A percentile compares a stretch with the other conserved stretches of the same genome.
These are phyloP conservation scores for Colletotrichum kahawae DNA, from an alignment of 2,329 filamentous ascomycete genomes.

Conservation along the genomic window DNA sequence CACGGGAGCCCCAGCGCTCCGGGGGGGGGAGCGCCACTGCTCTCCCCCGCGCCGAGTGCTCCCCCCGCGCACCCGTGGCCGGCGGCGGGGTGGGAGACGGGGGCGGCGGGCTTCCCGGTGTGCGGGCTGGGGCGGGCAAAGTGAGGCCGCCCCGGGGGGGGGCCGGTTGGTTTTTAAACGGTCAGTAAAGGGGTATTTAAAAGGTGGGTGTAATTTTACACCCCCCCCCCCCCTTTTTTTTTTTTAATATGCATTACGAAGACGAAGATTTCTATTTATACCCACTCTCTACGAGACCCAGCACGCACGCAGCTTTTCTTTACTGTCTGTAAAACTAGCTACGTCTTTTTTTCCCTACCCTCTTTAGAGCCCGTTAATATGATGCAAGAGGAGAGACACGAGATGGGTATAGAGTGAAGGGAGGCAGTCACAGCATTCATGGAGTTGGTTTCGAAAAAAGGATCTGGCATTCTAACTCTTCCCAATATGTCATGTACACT, in stretches of 20 bases:
- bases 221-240: too few relatives aligned
- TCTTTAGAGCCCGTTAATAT: constrained; percentile 11
- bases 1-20: too few relatives aligned
- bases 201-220: not conserved
- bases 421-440: not conserved
- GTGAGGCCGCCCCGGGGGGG: too few relatives aligned
- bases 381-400: not conserved
- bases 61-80: too few relatives aligned
- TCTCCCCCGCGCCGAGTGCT: too few relatives aligned
- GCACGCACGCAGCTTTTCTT: not conserved
- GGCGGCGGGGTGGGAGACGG: too few relatives aligned
- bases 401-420: not conserved
- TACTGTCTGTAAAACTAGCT: constrained; percentile 9
- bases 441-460: constrained; percentile 12
- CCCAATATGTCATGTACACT: not conserved
- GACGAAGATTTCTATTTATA: constrained; percentile 9
- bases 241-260: not conserved
- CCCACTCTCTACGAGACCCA: constrained; percentile 6
- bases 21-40: too few relatives aligned
- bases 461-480: constrained; percentile 3
- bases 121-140: too few relatives aligned
- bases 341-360: not conserved
- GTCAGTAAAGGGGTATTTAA: too few relatives aligned
- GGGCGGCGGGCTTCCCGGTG: too few relatives aligned
- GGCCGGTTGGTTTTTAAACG: too few relatives aligned